phyloP scores from a whole-genome alignment of 352 stramenopile genomes.

The Globisporangium lucens region DNA sequence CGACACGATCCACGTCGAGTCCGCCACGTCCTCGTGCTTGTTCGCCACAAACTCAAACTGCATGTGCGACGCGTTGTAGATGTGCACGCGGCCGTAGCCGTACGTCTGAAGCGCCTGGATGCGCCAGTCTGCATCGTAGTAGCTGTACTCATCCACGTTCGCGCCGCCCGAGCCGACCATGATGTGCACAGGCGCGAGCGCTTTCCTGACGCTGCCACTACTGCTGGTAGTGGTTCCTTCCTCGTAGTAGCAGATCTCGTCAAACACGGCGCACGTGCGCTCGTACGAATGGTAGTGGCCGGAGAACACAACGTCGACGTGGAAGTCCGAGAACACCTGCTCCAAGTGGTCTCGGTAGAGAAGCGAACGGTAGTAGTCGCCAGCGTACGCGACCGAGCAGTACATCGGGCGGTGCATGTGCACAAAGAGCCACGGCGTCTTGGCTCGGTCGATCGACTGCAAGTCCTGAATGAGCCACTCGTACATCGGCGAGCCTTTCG shows the following conservation, averaged over 20 bases:
- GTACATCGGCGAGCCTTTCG: constrained; percentile 35
- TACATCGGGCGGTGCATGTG: constrained; percentile 62
- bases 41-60: constrained; percentile 55
- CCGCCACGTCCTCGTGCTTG: constrained; percentile 6
- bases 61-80: constrained; percentile 51
- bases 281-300: constrained; percentile 70
- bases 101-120: constrained; percentile 35
- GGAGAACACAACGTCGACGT: constrained; percentile 57
- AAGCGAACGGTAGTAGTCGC: constrained; percentile 38
- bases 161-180: constrained; percentile 55
- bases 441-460: constrained; percentile 36
- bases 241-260: constrained; percentile 35
- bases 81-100: constrained; percentile 51
- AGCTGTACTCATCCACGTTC: constrained; percentile 33
- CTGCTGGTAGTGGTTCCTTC: not conserved
- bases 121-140: constrained; percentile 35
- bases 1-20: constrained; percentile 40
- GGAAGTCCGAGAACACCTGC: constrained; percentile 40
- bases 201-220: constrained; percentile 20
- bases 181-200: constrained; percentile 48
- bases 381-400: constrained; percentile 37
- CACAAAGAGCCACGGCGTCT: constrained; percentile 56
- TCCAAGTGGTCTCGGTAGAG: constrained; percentile 48
- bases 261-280: constrained; percentile 54
- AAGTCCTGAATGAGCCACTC: constrained; percentile 55